Percentiles rank a stretch among this genome's conserved stretches.
Conservation (phyloP, 768 basidiomycete species). For the Pleurotus ostreatus region DNA sequence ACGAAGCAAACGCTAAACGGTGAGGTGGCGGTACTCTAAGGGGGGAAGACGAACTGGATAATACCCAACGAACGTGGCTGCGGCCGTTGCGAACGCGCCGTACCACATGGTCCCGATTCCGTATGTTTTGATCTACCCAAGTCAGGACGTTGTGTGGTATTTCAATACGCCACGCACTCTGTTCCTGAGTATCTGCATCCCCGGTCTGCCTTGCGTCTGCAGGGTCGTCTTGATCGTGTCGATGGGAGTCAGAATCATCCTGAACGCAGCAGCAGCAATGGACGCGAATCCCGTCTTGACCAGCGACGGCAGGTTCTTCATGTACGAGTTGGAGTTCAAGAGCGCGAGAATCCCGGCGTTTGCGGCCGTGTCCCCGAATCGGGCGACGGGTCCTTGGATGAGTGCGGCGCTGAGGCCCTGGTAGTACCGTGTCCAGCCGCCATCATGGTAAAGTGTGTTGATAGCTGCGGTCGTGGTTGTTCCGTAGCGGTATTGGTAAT, state of each 20-base stretch:
- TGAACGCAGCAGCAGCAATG: conserved; percentile 74
- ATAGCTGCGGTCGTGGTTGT: conserved; percentile 64
- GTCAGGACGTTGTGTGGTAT: neutral
- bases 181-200: conserved; percentile 58
- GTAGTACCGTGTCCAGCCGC: conserved; percentile 83
- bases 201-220: conserved; percentile 82
- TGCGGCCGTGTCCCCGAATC: conserved; percentile 95
- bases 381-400: conserved; percentile 76
- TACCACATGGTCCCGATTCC: conserved; percentile 84
- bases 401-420: conserved; percentile 84
- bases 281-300: conserved; percentile 81
- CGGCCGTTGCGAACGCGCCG: conserved; percentile 88
- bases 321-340: conserved; percentile 69
- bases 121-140: conserved; percentile 58
- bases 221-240: conserved; percentile 95
- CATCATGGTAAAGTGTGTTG: conserved; percentile 67
- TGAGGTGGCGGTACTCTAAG: neutral
- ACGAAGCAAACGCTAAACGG: conserved; percentile 8
- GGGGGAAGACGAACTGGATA: conserved; percentile 58
- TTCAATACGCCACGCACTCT: conserved; percentile 40
- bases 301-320: conserved; percentile 55
- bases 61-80: conserved; percentile 90
- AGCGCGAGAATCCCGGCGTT: conserved; percentile 90
- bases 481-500: conserved; percentile 93
- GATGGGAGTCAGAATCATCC: conserved; percentile 90